Evolutionary conservation across 1,139 yeast genomes (phyloP).

Genomic region (Diutina sp.): DNA sequence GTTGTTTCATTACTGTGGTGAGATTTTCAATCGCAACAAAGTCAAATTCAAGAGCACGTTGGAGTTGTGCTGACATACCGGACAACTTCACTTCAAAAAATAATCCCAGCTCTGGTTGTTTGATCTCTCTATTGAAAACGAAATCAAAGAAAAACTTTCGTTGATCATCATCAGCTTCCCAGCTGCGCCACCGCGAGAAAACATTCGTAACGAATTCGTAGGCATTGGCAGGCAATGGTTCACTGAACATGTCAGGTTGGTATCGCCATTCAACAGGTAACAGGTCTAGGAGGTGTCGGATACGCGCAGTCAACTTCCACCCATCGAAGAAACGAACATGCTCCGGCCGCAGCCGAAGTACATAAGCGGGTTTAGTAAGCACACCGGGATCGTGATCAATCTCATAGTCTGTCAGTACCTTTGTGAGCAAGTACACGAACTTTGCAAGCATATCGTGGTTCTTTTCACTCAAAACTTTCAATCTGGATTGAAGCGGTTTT

Average conservation of each 20-base stretch:
- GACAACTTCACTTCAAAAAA: not conserved
- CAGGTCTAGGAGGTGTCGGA: constrained; percentile 56
- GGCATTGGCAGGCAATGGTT: constrained; percentile 31
- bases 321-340: constrained; percentile 76
- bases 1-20: constrained; percentile 5
- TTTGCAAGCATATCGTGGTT: constrained; percentile 6
- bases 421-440: constrained; percentile 42
- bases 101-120: not conserved
- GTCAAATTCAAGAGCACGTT: constrained; percentile 6
- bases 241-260: not conserved
- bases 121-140: constrained; percentile 16
- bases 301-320: constrained; percentile 74
- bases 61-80: not conserved
- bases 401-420: constrained; percentile 46
- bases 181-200: constrained; percentile 77
- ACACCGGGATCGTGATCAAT: constrained; percentile 82
- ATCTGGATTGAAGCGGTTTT: not conserved
- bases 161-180: constrained; percentile 54
- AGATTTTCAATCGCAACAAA: constrained; percentile 8
- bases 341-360: constrained; percentile 53
- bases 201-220: constrained; percentile 39
- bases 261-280: constrained; percentile 29
- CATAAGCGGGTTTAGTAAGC: constrained; percentile 76
- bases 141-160: constrained; percentile 39
- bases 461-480: not conserved